A percentile compares a stretch with the other conserved stretches of the same genome.
phyloP scores from a whole-genome alignment of 1,139 yeast genomes.

The Saccharomyces hybrid region DNA sequence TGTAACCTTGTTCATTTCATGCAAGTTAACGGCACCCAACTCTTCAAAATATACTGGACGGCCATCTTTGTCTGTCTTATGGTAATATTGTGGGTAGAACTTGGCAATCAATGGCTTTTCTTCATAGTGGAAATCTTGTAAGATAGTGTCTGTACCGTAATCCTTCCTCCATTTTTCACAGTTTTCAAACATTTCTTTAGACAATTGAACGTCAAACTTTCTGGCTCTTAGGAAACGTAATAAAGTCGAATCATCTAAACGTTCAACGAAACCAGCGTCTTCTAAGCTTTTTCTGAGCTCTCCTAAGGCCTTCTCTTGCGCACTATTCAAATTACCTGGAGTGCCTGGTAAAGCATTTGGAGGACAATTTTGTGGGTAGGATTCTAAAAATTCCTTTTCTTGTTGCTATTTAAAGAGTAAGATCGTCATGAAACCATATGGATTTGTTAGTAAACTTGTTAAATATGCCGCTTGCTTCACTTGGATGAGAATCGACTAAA shows the following conservation, averaged over 20 bases:
- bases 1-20: constrained; percentile 88
- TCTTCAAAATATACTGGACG: constrained; percentile 94
- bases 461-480: neutral
- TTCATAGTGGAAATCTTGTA: constrained; percentile 77
- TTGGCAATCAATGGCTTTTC: constrained; percentile 87
- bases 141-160: constrained; percentile 78
- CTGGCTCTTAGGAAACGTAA: constrained; percentile 91
- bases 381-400: constrained; percentile 32
- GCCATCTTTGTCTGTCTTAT: constrained; percentile 93
- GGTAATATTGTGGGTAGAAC: constrained; percentile 93
- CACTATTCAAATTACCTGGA: constrained; percentile 70
- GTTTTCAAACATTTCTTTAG: constrained; percentile 72
- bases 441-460: neutral
- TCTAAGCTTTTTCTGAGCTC: constrained; percentile 51
- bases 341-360: constrained; percentile 64
- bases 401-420: neutral
- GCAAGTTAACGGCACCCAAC: constrained; percentile 80
- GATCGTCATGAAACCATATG: neutral
- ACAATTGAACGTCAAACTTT: constrained; percentile 75
- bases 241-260: constrained; percentile 84
- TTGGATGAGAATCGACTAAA: neutral
- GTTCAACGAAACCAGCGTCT: constrained; percentile 58
- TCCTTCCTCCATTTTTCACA: constrained; percentile 91
- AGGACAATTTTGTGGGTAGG: constrained; percentile 65
- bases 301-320: constrained; percentile 54